Percentiles rank a stretch among this genome's conserved stretches.
Conservation (phyloP, 2,329 filamentous ascomycete genomes). For the Cladosporium sp. region DNA sequence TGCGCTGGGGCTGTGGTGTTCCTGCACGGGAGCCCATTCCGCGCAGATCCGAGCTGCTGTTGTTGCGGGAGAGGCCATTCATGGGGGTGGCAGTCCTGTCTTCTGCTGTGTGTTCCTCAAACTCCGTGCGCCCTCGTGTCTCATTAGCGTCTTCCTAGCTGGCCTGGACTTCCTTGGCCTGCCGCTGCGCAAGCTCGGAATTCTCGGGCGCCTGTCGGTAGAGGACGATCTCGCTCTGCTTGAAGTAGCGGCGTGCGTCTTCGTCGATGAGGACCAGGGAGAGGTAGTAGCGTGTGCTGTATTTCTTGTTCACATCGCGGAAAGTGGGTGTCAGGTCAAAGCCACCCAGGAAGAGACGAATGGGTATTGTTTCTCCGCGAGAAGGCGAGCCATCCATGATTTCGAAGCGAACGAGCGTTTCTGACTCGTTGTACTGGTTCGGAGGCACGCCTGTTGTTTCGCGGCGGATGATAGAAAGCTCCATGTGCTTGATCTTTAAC, state of each 20-base stretch:
- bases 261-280: conserved; percentile 63
- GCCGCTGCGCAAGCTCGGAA: conserved; percentile 43
- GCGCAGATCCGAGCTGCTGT: conserved; percentile 7
- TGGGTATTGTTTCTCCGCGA: conserved; percentile 89
- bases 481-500: conserved; percentile 99
- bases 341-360: conserved; percentile 90
- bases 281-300: conserved; percentile 95
- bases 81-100: conserved; percentile 13
- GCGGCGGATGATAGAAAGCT: conserved; percentile 91
- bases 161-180: conserved; percentile 39
- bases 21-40: background rate
- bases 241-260: conserved; percentile 97
- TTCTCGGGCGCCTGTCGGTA: conserved; percentile 68
- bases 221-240: conserved; percentile 97
- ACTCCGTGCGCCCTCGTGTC: conserved; percentile 24
- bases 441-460: conserved; percentile 95
- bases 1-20: conserved; percentile 11
- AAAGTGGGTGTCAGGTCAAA: conserved; percentile 98
- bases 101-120: conserved; percentile 13
- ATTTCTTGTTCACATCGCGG: conserved; percentile 99
- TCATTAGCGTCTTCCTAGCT: conserved; percentile 30
- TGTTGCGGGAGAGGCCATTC: conserved; percentile 11
- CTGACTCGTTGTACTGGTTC: conserved; percentile 99
- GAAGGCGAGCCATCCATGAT: conserved; percentile 99
- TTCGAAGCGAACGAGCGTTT: conserved; percentile 96